These are phyloP conservation scores for Aureobasidium vineae DNA, from an alignment of 2,329 filamentous ascomycete genomes.

Conservation along the genomic window DNA sequence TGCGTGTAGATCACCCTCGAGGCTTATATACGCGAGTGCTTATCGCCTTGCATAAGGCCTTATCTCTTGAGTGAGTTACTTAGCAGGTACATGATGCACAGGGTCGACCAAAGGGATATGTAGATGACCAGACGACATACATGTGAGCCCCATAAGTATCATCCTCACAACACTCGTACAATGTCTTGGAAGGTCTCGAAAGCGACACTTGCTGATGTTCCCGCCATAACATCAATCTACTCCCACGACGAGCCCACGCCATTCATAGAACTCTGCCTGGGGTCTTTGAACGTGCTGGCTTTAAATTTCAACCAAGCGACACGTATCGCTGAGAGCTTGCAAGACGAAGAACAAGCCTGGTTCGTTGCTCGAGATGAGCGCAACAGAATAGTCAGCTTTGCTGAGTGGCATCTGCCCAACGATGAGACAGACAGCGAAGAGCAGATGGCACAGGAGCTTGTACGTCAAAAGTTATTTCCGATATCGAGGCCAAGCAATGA, in stretches of 20 bases:
- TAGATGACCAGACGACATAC: neutral
- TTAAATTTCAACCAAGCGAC: constrained; percentile 14
- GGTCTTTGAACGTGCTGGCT: constrained; percentile 12
- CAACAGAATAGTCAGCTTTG: constrained; percentile 21
- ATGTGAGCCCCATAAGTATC: neutral
- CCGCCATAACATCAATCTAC: constrained; percentile 20
- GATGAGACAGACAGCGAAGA: constrained; percentile 19
- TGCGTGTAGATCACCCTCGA: neutral
- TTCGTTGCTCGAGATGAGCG: constrained; percentile 21
- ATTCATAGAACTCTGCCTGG: constrained; percentile 22
- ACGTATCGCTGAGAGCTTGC: neutral
- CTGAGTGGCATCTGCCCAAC: constrained; percentile 19
- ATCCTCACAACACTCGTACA: neutral
- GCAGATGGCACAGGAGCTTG: constrained; percentile 24
- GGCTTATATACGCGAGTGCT: neutral
- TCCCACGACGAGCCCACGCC: constrained; percentile 12
- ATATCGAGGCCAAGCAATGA: neutral
- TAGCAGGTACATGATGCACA: neutral
- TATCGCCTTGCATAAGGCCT: constrained; percentile 13
- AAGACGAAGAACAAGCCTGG: constrained; percentile 12
- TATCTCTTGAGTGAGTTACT: constrained; percentile 6
- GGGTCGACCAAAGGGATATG: neutral
- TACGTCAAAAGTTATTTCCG: neutral
- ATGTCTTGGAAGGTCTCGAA: constrained; percentile 21
- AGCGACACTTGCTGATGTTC: constrained; percentile 21